These are phyloP conservation scores for Verticillium dahliae DNA, from an alignment of 2,329 filamentous ascomycete genomes.

Conservation along the genomic window DNA sequence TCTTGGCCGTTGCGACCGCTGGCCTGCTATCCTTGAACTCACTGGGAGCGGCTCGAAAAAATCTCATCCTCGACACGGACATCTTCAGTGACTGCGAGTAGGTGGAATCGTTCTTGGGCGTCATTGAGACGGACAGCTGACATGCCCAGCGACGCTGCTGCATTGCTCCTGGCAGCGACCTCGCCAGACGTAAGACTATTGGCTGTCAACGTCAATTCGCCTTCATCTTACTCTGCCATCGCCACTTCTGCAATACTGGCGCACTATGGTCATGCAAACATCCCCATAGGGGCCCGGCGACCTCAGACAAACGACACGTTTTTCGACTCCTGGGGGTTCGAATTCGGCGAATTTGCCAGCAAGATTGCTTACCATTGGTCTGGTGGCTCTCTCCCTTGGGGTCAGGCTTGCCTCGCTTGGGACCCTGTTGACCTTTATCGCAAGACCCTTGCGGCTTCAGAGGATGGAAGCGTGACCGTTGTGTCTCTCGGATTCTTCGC, in stretches of 20 bases:
- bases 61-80: slow-evolving; percentile 39
- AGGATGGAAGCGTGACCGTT: slow-evolving; percentile 34
- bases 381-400: slow-evolving; percentile 26
- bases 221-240: slow-evolving; percentile 32
- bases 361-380: slow-evolving; percentile 37
- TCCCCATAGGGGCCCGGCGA: slow-evolving; percentile 30
- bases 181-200: slow-evolving; percentile 27
- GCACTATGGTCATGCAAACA: slow-evolving; percentile 28
- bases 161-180: slow-evolving; percentile 33
- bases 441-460: slow-evolving; percentile 28
- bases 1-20: background rate
- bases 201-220: slow-evolving; percentile 33
- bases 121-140: background rate
- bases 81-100: slow-evolving; percentile 40
- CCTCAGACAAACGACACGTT: slow-evolving; percentile 35
- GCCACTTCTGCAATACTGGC: slow-evolving; percentile 32
- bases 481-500: slow-evolving; percentile 38
- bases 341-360: slow-evolving; percentile 35
- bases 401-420: slow-evolving; percentile 25
- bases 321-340: slow-evolving; percentile 31
- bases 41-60: slow-evolving; percentile 16
- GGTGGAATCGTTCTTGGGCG: slow-evolving; percentile 8
- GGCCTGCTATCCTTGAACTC: background rate
- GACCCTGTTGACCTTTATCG: slow-evolving; percentile 39
- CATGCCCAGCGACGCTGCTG: slow-evolving; percentile 28